Conservation (phyloP, 805 yeast species). For the Cyberlindnera mycetangii region DNA sequence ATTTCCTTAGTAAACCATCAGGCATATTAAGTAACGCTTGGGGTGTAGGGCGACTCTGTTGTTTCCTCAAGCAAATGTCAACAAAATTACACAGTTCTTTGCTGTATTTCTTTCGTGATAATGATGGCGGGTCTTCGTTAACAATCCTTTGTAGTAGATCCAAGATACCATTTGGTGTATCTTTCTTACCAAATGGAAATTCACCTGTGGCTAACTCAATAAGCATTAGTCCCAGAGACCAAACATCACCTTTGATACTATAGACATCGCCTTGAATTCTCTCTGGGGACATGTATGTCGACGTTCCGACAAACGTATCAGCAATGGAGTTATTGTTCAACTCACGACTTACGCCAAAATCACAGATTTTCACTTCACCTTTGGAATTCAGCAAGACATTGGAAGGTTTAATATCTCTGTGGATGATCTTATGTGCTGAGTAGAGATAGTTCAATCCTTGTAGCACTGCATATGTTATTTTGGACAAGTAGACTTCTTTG, state of each 20-base stretch:
- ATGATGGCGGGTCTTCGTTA: constrained; percentile 83
- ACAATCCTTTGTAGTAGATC: constrained; percentile 91
- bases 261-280: constrained; percentile 93
- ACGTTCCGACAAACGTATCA: constrained; percentile 97
- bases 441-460: constrained; percentile 82
- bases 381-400: constrained; percentile 83
- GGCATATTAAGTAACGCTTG: constrained; percentile 53
- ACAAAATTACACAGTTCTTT: constrained; percentile 64
- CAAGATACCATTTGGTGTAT: constrained; percentile 78
- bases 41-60: constrained; percentile 65
- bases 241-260: constrained; percentile 93
- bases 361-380: constrained; percentile 90
- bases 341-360: constrained; percentile 94
- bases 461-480: constrained; percentile 71
- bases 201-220: constrained; percentile 85
- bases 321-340: constrained; percentile 85
- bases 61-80: constrained; percentile 70
- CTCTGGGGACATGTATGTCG: constrained; percentile 97
- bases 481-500: constrained; percentile 66
- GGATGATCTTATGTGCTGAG: constrained; percentile 82
- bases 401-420: constrained; percentile 94
- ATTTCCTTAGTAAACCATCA: constrained; percentile 30
- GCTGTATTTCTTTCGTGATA: constrained; percentile 42
- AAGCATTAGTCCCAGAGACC: constrained; percentile 93
- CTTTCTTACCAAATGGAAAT: constrained; percentile 69